Evolutionary conservation across 2,329 filamentous ascomycete species (phyloP).

Genomic region (Metarhizium robertsii): DNA sequence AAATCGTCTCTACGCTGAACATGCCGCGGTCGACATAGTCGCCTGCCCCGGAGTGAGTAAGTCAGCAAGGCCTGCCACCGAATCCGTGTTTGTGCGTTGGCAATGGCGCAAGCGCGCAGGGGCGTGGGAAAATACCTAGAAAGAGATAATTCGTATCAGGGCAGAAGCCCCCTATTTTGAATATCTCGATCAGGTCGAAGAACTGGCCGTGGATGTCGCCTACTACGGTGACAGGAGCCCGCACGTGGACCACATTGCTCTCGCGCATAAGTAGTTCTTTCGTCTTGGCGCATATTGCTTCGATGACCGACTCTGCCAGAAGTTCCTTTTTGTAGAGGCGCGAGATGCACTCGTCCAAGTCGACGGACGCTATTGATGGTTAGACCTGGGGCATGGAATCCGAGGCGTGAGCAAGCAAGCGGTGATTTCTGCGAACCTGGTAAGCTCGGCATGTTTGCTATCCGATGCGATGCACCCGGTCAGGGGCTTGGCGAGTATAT

Average conservation of each 20-base stretch:
- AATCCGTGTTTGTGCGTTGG: neutral
- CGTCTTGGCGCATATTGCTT: slow-evolving; percentile 98
- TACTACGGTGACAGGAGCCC: slow-evolving; percentile 90
- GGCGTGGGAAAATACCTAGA: slow-evolving; percentile 51
- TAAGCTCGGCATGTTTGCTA: slow-evolving; percentile 42
- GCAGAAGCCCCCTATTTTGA: slow-evolving; percentile 94
- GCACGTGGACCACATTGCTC: slow-evolving; percentile 98
- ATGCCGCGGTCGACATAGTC: slow-evolving; percentile 98
- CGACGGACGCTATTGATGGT: slow-evolving; percentile 65
- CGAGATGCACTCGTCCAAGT: slow-evolving; percentile 96
- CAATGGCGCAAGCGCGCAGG: neutral
- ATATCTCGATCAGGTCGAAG: slow-evolving; percentile 98
- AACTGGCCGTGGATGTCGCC: slow-evolving; percentile 99
- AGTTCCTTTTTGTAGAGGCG: slow-evolving; percentile 96
- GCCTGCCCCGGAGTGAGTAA: slow-evolving; percentile 38
- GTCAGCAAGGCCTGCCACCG: neutral
- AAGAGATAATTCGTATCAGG: slow-evolving; percentile 98
- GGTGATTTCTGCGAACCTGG: slow-evolving; percentile 34
- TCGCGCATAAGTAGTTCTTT: slow-evolving; percentile 99
- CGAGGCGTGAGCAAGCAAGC: neutral
- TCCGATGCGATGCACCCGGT: neutral
- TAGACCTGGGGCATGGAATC: neutral
- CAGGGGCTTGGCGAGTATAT: neutral
- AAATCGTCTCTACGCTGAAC: slow-evolving; percentile 98
- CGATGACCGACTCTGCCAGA: slow-evolving; percentile 93